Base-by-base conservation (phyloP, 805 yeast species). In the Pichia cabralensis region DNA sequence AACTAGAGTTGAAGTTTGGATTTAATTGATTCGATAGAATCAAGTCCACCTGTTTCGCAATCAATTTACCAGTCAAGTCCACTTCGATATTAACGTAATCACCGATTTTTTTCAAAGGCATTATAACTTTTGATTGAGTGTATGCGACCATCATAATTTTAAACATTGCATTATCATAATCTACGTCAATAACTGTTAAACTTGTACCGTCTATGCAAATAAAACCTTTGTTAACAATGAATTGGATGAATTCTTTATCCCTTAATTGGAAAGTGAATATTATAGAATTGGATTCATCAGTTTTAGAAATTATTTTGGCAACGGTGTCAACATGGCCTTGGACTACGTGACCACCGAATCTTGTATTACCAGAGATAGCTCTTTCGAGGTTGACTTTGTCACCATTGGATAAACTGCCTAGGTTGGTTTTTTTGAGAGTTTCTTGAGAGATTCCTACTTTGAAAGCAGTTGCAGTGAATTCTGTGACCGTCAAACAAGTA, bases 251-350 rank as follows among this genome's bases (percentile, higher is more conserved):
- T 32, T 72, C 67, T 14, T 53, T 47, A 41, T 85, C 92, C 39
- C 80, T 64, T 34, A 85, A 65, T 55, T 73, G 57, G 58, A 89
- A 88, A 4, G 83, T 80, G 54, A 76, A 80, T 4, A 78, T 65
- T 22, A 85, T 62, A 1, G 97, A 78, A 55, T 85, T 83, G 2
- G 76, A 80, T 50, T 88, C 96, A 2, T 70, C 60, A 8, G 44
- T 57, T 19, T 58, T 65, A 1, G 58, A 55, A 2, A 69, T 66
- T 26, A 89, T 79, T 23, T 54, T 56, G 3, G 96, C 96, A 23
- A 79, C 68, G 0, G 96, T 83, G 55, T 92, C 99, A 20, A 92
- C 85, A 61, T 92, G 99, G 6, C 98, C 99, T 50, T 92, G 98
- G 3, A 92, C 99, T 43, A 89, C 74, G 57, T 92, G 99, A 1